Conservation (phyloP, 371 early-diverging fungal genomes). For the Mortierella sp. region DNA sequence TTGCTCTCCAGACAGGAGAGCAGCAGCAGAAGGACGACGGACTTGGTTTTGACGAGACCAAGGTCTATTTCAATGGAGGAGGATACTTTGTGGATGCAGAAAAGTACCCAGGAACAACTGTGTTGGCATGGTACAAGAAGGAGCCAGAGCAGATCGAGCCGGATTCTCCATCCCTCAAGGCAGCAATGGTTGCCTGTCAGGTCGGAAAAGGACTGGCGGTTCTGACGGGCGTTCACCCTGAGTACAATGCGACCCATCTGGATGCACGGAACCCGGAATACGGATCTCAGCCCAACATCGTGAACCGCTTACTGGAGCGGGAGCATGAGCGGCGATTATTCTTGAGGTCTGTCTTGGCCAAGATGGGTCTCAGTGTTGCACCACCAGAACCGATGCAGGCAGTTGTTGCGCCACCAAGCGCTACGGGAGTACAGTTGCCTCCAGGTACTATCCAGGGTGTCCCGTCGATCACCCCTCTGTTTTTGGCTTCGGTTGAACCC, state of each 20-base stretch:
- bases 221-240: slow-evolving; percentile 80
- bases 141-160: slow-evolving; percentile 40
- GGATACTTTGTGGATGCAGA: slow-evolving; percentile 79
- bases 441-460: slow-evolving; percentile 54
- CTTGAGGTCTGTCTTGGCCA: slow-evolving; percentile 62
- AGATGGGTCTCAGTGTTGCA: slow-evolving; percentile 66
- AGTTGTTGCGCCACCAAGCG: too few species aligned
- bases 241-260: slow-evolving; percentile 72
- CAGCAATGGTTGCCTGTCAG: slow-evolving; percentile 67
- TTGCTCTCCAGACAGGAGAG: slow-evolving; percentile 9
- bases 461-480: slow-evolving; percentile 67
- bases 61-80: slow-evolving; percentile 86
- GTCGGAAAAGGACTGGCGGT: slow-evolving; percentile 78
- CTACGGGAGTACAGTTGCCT: slow-evolving; percentile 35
- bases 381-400: slow-evolving; percentile 4
- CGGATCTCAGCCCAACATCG: slow-evolving; percentile 55
- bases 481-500: slow-evolving; percentile 62
- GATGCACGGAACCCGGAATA: slow-evolving; percentile 57
- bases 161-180: slow-evolving; percentile 30
- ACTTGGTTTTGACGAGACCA: slow-evolving; percentile 22
- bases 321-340: slow-evolving; percentile 65
- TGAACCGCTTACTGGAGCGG: slow-evolving; percentile 58
- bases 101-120: slow-evolving; percentile 52
- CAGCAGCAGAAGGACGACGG: neutral
- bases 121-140: slow-evolving; percentile 71